Percentiles rank a stretch among this genome's conserved stretches.
Conservation (phyloP, 345 rosid species). For the Crucihimalaya himalaica region DNA sequence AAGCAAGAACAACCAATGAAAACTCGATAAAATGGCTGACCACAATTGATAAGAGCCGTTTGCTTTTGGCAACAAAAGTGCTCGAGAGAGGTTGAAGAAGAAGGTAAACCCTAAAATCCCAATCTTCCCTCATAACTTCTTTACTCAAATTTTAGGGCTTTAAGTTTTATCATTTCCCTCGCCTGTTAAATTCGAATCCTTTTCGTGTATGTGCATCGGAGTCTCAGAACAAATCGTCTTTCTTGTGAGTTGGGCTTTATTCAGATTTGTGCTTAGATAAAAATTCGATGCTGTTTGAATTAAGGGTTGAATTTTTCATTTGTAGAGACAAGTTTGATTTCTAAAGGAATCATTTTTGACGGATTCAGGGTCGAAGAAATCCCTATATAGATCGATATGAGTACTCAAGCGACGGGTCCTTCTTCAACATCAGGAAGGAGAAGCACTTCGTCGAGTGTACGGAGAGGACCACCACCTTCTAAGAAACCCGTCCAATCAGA, state of each 20-base stretch:
- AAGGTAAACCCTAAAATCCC: constrained; percentile 33
- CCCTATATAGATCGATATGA: constrained; percentile 44
- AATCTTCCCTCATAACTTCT: too few relatives aligned
- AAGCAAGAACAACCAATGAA: constrained; percentile 18
- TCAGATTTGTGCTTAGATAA: background rate
- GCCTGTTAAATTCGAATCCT: background rate
- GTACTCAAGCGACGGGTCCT: constrained; percentile 57
- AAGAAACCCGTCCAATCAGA: constrained; percentile 56
- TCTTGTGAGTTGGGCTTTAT: background rate
- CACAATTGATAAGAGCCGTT: constrained; percentile 29
- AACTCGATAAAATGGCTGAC: constrained; percentile 8
- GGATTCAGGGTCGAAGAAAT: constrained; percentile 1
- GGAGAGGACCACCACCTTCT: constrained; percentile 51
- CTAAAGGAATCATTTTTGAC: constrained; percentile 8
- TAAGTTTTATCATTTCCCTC: constrained; percentile 12
- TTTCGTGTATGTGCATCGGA: background rate
- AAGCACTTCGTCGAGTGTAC: constrained; percentile 45
- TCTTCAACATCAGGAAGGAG: constrained; percentile 52
- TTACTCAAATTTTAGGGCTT: constrained; percentile 5
- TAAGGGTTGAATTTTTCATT: background rate
- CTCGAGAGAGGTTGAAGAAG: constrained; percentile 6
- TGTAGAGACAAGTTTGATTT: background rate
- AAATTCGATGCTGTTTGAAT: background rate
- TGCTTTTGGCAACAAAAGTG: constrained; percentile 1
- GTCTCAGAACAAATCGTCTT: background rate